Percentiles rank a stretch among this genome's conserved stretches.
These are phyloP conservation scores for Eragrostis curvula DNA, from an alignment of 176 grass and related monocot species.

Conservation along the genomic window DNA sequence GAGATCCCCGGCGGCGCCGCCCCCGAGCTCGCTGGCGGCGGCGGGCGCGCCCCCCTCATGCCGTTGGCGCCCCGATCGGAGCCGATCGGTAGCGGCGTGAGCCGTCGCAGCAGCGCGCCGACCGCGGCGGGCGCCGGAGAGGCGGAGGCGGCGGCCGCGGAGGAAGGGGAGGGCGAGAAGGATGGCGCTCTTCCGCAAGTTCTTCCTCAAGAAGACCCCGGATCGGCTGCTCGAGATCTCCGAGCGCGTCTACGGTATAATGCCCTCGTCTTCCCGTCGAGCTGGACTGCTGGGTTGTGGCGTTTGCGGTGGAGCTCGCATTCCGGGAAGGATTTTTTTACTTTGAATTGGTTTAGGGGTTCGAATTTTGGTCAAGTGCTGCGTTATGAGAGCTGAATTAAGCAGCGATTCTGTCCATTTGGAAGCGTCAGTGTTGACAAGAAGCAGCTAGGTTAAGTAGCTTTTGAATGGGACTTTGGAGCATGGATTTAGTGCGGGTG, in stretches of 20 bases:
- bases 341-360: constrained; percentile 1
- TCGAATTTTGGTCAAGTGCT: constrained; percentile 9
- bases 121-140: constrained; percentile 12
- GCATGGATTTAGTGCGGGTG: neutral
- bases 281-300: neutral
- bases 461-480: constrained; percentile 10
- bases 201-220: constrained; percentile 96
- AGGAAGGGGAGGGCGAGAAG: constrained; percentile 37
- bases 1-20: constrained; percentile 27
- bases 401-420: constrained; percentile 19
- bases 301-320: constrained; percentile 4
- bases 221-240: constrained; percentile 97
- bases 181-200: constrained; percentile 97
- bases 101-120: constrained; percentile 30
- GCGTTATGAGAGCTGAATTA: constrained; percentile 27
- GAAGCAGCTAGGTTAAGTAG: constrained; percentile 28
- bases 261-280: constrained; percentile 19
- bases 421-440: neutral
- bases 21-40: constrained; percentile 24
- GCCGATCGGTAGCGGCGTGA: constrained; percentile 51
- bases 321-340: constrained; percentile 10
- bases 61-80: constrained; percentile 63
- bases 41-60: constrained; percentile 40
- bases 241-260: constrained; percentile 93
- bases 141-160: constrained; percentile 19